Evolutionary conservation across 495 filamentous ascomycete species (phyloP), one percentile per base, ranked within the genome.

Genomic region (Hyaloscypha finlandica): DNA sequence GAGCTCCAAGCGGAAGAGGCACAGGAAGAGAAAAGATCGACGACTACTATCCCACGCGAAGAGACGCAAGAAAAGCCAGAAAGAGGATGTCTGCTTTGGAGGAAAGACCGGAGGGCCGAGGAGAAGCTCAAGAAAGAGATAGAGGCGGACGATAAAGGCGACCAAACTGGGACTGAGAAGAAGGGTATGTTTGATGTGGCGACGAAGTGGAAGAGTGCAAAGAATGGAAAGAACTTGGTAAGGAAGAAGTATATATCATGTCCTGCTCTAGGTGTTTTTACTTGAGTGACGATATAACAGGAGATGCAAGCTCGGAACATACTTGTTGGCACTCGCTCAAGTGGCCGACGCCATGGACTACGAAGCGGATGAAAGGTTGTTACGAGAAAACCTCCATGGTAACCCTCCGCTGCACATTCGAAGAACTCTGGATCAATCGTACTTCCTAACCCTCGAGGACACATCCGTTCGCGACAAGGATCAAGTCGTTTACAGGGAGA

Each of bases 391-490:
- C 72, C 74, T 91, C 0, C 79, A 81, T 33, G 75, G 74, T 4
- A 81, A 83, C 0, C 80, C 85, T 0, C 87, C 86, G 0, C 76
- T 92, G 0, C 89, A 92, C 73, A 82, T 89, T 5, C 85, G 90
- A 9, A 79, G 89, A 22, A 92, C 90, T 0, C 76, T 92, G 11
- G 88, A 92, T 70, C 89, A 92, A 70, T 87, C 85, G 42, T 89
- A 86, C 66, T 89, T 89, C 69, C 84, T 86, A 35, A 86, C 84
- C 19, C 84, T 90, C 42, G 75, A 74, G 5, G 85, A 86, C 56
- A 91, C 88, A 0, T 76, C 82, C 61, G 75, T 75, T 16, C 83
- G 89, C 4, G 89, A 92, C 64, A 71, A 82, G 54, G 88, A 90
- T 58, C 89, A 91, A 71, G 89, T 91, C 12, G 86, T 92, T 1